These are phyloP conservation scores for Zanthoxylum bungeanum DNA, from an alignment of 345 rosid species.

Conservation along the genomic window DNA sequence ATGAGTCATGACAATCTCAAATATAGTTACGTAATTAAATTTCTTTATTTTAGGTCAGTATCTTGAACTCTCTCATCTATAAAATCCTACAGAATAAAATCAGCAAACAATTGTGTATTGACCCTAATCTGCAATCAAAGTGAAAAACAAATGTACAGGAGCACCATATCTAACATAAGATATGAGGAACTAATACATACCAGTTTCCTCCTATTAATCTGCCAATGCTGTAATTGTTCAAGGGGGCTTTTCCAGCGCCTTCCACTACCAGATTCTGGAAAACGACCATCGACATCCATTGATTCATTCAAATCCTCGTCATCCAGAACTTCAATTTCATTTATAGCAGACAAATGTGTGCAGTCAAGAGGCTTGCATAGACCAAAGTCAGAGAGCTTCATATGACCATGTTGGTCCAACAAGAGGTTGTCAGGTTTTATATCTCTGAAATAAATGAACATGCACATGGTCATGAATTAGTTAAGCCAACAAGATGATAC, in stretches of 20 bases:
- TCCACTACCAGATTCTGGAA: conserved; percentile 49
- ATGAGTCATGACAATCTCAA: neutral
- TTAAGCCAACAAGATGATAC: conserved; percentile 13
- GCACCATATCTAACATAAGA: neutral
- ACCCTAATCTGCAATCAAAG: neutral
- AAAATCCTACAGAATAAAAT: neutral
- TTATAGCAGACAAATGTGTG: conserved; percentile 60
- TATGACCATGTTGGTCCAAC: conserved; percentile 85
- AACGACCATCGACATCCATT: conserved; percentile 53
- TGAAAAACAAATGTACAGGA: neutral
- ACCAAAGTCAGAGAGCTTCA: conserved; percentile 97
- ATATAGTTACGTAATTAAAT: neutral
- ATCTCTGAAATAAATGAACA: conserved; percentile 52
- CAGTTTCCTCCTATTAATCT: conserved; percentile 82
- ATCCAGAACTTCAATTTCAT: conserved; percentile 69
- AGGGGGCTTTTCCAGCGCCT: conserved; percentile 74
- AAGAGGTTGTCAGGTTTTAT: conserved; percentile 95
- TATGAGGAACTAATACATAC: conserved; percentile 30
- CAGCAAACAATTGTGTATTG: neutral
- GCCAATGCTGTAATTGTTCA: conserved; percentile 92
- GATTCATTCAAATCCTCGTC: conserved; percentile 66
- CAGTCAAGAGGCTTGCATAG: conserved; percentile 97
- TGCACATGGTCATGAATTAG: conserved; percentile 2
- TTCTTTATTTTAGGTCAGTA: neutral
- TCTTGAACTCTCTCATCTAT: neutral